Evolutionary conservation across 2,329 filamentous ascomycete genomes (phyloP).

Genomic region (Colletotrichum salicis): DNA sequence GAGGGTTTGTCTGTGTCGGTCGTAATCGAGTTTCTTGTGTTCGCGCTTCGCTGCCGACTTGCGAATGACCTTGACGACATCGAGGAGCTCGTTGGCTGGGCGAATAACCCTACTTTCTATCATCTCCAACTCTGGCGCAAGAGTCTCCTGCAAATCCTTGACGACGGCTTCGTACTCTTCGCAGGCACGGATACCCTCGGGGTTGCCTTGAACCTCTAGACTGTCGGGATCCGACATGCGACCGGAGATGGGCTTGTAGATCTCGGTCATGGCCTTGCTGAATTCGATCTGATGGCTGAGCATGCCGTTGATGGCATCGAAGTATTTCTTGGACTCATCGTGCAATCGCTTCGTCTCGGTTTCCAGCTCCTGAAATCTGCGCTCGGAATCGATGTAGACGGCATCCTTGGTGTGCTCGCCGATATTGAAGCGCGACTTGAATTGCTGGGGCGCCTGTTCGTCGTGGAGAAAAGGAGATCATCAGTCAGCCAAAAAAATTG

Average conservation of each 20-base stretch:
- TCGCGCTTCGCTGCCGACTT: slow-evolving; percentile 91
- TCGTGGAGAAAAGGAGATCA: slow-evolving; percentile 3
- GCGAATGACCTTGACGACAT: slow-evolving; percentile 94
- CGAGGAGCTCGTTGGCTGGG: slow-evolving; percentile 91
- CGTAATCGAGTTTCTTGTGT: slow-evolving; percentile 97
- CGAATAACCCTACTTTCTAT: slow-evolving; percentile 92
- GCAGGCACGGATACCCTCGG: slow-evolving; percentile 92
- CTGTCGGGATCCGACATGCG: slow-evolving; percentile 93
- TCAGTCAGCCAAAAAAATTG: slow-evolving; percentile 11
- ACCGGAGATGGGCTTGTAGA: slow-evolving; percentile 98
- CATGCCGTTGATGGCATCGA: slow-evolving; percentile 98
- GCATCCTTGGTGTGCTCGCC: slow-evolving; percentile 95
- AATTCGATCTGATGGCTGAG: slow-evolving; percentile 97
- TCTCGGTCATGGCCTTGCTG: slow-evolving; percentile 92
- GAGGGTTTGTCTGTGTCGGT: slow-evolving; percentile 81
- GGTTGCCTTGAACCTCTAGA: slow-evolving; percentile 83
- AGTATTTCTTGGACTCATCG: slow-evolving; percentile 97
- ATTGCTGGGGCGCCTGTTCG: slow-evolving; percentile 82
- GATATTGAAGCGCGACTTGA: slow-evolving; percentile 93
- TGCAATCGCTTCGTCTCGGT: slow-evolving; percentile 96
- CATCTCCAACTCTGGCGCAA: slow-evolving; percentile 95
- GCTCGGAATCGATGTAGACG: slow-evolving; percentile 93
- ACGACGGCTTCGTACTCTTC: slow-evolving; percentile 96
- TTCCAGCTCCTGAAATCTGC: slow-evolving; percentile 93
- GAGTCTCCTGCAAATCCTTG: slow-evolving; percentile 85